These are phyloP conservation scores for Melaleuca alternifolia DNA, from an alignment of 345 rosid genomes.

Conservation along the genomic window DNA sequence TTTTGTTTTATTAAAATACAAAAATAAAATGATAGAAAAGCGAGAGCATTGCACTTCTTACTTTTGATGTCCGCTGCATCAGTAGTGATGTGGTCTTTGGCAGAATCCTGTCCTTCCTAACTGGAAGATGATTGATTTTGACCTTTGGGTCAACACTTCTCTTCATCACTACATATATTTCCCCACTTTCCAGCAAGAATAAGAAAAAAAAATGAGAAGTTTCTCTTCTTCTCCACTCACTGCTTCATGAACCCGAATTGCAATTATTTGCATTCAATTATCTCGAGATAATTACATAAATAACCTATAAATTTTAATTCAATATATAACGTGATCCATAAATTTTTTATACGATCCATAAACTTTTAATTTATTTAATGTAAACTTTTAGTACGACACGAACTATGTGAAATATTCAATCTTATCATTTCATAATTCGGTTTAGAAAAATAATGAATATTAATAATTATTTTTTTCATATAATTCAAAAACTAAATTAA, in stretches of 20 bases:
- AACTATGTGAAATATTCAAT: too few species aligned
- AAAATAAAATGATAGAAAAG: neutral
- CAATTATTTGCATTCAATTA: neutral
- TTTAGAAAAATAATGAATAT: too few species aligned
- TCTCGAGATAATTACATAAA: neutral
- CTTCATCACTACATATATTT: neutral
- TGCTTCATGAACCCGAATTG: neutral
- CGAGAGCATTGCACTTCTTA: neutral
- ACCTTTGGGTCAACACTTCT: neutral
- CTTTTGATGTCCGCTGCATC: neutral
- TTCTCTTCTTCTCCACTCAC: neutral
- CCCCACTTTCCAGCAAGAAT: neutral
- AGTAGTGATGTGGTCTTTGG: neutral
- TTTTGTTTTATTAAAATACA: neutral
- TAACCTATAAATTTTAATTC: too few species aligned
- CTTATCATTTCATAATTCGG: too few species aligned
- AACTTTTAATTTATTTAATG: too few species aligned
- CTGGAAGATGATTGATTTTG: neutral
- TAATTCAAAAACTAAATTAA: too few species aligned
- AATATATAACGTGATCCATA: too few species aligned
- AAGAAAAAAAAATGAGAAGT: neutral
- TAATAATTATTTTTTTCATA: too few species aligned
- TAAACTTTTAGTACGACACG: too few species aligned
- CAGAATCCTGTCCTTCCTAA: neutral
- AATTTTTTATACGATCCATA: too few species aligned